A percentile compares a stretch with the other conserved stretches of the same genome.
phyloP scores from a whole-genome alignment of 768 basidiomycete species.

The Cubamyces sp. region DNA sequence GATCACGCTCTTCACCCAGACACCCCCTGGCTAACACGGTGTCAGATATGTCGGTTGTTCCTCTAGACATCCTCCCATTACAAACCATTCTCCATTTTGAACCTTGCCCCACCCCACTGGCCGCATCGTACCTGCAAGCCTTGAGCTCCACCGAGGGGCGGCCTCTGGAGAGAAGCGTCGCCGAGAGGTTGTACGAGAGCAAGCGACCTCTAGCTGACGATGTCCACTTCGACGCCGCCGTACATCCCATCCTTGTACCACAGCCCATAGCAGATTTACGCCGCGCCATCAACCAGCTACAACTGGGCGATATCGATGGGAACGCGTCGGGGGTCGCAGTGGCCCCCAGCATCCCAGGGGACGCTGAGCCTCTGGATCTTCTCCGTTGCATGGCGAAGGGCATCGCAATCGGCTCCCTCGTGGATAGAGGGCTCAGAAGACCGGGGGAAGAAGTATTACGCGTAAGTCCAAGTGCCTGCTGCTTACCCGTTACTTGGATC shows the following conservation, averaged over 20 bases:
- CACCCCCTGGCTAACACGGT: not conserved
- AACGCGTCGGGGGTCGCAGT: not conserved
- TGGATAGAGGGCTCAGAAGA: conserved; percentile 14
- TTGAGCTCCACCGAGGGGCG: conserved; percentile 26
- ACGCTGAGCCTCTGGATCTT: not conserved
- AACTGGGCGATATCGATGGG: conserved; percentile 1
- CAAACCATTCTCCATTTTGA: conserved; percentile 72
- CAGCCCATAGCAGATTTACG: conserved; percentile 16
- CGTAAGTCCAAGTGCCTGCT: not conserved
- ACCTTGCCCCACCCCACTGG: conserved; percentile 32
- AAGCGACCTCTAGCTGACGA: not conserved
- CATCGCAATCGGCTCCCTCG: conserved; percentile 7
- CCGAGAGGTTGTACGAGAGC: conserved; percentile 10
- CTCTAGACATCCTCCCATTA: conserved; percentile 72
- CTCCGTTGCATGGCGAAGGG: conserved; percentile 6
- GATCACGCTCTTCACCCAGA: not conserved
- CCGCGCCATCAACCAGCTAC: conserved; percentile 21
- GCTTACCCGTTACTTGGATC: not conserved
- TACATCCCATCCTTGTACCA: not conserved
- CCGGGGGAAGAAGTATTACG: conserved; percentile 9
- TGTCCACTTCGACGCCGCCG: not conserved
- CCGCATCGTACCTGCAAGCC: conserved; percentile 27
- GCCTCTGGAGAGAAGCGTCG: not conserved
- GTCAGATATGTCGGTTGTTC: conserved; percentile 74
- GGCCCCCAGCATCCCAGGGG: no score